phyloP scores from a whole-genome alignment of 2,329 filamentous ascomycete species.

The Diaporthe ampelina region DNA sequence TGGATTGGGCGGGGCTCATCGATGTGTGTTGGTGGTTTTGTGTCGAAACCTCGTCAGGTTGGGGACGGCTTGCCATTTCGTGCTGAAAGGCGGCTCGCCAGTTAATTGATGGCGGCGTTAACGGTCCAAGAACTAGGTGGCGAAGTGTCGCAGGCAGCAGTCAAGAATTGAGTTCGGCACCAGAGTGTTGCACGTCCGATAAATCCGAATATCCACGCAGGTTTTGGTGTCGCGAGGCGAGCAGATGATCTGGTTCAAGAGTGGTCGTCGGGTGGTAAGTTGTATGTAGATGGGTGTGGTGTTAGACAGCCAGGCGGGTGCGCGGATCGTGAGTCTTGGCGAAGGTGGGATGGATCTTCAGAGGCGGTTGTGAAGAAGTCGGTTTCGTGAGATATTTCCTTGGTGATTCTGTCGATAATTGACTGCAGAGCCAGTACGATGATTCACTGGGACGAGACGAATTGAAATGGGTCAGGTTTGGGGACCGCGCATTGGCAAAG shows the following conservation, averaged over 20 bases:
- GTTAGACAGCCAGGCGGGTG: constrained; percentile 25
- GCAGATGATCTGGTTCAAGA: background rate
- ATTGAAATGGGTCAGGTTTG: constrained; percentile 13
- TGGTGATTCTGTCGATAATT: background rate
- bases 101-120: background rate
- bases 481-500: constrained; percentile 25
- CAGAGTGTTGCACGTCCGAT: background rate
- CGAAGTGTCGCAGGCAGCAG: constrained; percentile 24
- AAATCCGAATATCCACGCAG: constrained; percentile 4
- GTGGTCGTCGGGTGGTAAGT: background rate
- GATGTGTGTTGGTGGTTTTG: background rate
- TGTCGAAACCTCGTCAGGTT: constrained; percentile 18
- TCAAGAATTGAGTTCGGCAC: constrained; percentile 15
- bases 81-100: background rate
- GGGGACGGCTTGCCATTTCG: constrained; percentile 22
- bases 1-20: background rate
- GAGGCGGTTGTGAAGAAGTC: background rate
- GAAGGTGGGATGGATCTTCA: background rate
- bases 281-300: constrained; percentile 29
- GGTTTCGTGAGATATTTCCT: background rate
- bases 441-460: background rate
- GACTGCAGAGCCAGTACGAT: background rate
- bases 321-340: constrained; percentile 28
- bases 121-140: background rate
- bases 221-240: constrained; percentile 21